Evolutionary conservation across 371 early-diverging fungal genomes (phyloP).

Genomic region (Mortierella sp.): DNA sequence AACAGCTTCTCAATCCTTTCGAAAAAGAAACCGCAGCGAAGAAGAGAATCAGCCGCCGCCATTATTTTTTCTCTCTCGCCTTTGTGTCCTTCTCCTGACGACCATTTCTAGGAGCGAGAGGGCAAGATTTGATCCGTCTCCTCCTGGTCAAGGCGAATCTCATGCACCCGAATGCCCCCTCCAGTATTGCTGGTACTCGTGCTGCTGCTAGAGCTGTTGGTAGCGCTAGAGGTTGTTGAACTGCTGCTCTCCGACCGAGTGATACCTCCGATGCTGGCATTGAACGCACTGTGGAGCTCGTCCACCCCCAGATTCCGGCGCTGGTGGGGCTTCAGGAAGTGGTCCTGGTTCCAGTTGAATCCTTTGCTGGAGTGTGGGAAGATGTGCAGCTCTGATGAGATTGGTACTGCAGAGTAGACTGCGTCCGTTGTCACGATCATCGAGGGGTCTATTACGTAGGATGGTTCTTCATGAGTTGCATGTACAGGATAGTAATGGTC

Average conservation of each 20-base stretch:
- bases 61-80: neutral
- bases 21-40: neutral
- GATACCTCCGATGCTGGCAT: neutral
- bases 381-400: constrained; percentile 47
- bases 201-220: constrained; percentile 8
- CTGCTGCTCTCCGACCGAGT: neutral
- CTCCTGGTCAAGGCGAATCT: constrained; percentile 36
- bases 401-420: constrained; percentile 44
- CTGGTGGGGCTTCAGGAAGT: constrained; percentile 51
- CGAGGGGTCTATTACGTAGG: constrained; percentile 20
- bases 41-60: neutral
- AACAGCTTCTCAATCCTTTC: neutral
- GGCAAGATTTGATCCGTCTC: constrained; percentile 38
- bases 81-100: neutral
- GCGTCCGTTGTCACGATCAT: constrained; percentile 38
- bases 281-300: constrained; percentile 23
- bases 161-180: constrained; percentile 32
- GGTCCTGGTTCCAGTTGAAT: constrained; percentile 54
- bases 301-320: constrained; percentile 41
- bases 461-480: too few species aligned
- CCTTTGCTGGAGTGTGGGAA: constrained; percentile 52
- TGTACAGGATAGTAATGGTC: too few species aligned
- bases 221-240: neutral
- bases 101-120: constrained; percentile 5
- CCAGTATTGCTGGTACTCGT: neutral